These are phyloP conservation scores for Diacronema lutheri DNA, from an alignment of 78 protist genomes.

Conservation along the genomic window DNA sequence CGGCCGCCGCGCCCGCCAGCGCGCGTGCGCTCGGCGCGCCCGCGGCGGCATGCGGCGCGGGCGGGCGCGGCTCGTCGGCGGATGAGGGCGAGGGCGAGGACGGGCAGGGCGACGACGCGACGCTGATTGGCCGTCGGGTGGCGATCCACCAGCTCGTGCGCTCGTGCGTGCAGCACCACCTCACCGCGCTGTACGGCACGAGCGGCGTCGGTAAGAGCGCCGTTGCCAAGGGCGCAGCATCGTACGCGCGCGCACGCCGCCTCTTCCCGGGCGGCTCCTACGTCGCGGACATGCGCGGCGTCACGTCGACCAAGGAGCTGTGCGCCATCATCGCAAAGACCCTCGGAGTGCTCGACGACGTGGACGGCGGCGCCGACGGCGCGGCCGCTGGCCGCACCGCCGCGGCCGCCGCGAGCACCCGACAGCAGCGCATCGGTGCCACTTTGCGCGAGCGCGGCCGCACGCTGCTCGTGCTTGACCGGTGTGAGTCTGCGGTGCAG, in stretches of 20 bases:
- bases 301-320: neutral
- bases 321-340: neutral
- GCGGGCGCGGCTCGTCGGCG: neutral
- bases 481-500: neutral
- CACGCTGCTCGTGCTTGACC: conserved; percentile 12
- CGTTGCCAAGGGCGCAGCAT: neutral
- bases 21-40: no score
- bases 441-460: neutral
- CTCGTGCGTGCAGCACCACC: neutral
- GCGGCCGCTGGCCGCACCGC: neutral
- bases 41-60: neutral
- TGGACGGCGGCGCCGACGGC: neutral
- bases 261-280: conserved; percentile 8
- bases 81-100: no score
- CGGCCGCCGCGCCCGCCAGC: no score
- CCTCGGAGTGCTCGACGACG: neutral
- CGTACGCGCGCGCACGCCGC: neutral
- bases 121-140: neutral
- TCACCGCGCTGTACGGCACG: neutral
- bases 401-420: no score
- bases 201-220: neutral
- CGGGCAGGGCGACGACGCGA: no score
- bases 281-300: neutral
- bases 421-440: no score
- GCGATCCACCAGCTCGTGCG: neutral